Conservation (phyloP, 2,329 filamentous ascomycete genomes). For the Calonectria naviculata region DNA sequence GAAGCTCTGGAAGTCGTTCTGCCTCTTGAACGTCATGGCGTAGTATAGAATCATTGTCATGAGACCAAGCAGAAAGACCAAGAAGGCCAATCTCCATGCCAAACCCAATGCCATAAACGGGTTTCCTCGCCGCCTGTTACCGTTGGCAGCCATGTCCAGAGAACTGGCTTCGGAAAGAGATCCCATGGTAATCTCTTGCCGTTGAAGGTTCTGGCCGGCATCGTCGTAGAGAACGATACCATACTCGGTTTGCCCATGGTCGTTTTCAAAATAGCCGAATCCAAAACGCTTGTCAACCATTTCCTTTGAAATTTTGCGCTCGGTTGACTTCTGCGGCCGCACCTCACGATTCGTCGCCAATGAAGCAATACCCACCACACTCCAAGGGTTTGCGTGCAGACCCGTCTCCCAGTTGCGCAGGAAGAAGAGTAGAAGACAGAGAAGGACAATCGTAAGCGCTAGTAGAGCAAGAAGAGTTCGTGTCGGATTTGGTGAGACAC, state of each 20-base stretch:
- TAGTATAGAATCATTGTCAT: slow-evolving; percentile 55
- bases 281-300: slow-evolving; percentile 40
- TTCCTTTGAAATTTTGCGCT: slow-evolving; percentile 36
- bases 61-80: slow-evolving; percentile 47
- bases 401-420: slow-evolving; percentile 38
- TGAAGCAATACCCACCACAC: slow-evolving; percentile 37
- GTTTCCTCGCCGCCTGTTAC: slow-evolving; percentile 23
- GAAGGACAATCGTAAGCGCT: slow-evolving; percentile 30
- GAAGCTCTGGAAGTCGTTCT: slow-evolving; percentile 47
- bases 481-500: slow-evolving; percentile 33
- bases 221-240: slow-evolving; percentile 39
- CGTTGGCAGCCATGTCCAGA: slow-evolving; percentile 15
- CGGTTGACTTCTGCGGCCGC: slow-evolving; percentile 31
- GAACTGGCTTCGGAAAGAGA: slow-evolving; percentile 31
- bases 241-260: slow-evolving; percentile 32
- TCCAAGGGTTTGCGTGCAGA: slow-evolving; percentile 47
- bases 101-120: slow-evolving; percentile 51
- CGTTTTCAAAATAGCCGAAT: slow-evolving; percentile 39
- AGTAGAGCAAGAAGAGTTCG: slow-evolving; percentile 33
- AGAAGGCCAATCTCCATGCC: slow-evolving; percentile 49
- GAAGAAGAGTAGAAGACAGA: slow-evolving; percentile 32
- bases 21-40: slow-evolving; percentile 41
- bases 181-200: neutral
- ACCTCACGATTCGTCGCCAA: slow-evolving; percentile 37
- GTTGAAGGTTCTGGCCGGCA: slow-evolving; percentile 25